phyloP scores from a whole-genome alignment of 148 eudicot genomes.

The Rheum nobile region DNA sequence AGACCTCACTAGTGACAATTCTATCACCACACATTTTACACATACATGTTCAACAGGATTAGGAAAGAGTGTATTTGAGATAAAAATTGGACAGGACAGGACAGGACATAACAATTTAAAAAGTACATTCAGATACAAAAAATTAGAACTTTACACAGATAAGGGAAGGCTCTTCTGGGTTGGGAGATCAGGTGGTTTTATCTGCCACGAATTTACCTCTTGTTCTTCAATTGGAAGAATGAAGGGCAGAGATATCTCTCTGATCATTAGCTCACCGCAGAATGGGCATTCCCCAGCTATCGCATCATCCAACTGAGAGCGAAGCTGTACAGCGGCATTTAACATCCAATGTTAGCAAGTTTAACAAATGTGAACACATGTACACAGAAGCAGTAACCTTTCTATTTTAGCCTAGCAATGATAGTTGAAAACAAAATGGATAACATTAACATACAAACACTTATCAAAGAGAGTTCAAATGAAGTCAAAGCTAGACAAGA shows the following conservation, averaged over 20 bases:
- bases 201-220: slow-evolving; percentile 71
- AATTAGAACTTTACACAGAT: slow-evolving; percentile 13
- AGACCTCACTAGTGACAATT: not conserved
- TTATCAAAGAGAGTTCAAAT: too few species aligned
- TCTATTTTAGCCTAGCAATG: too few species aligned
- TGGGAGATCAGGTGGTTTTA: slow-evolving; percentile 32
- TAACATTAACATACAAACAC: too few species aligned
- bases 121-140: not conserved
- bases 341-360: not conserved
- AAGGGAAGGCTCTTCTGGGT: slow-evolving; percentile 56
- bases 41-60: not conserved
- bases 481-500: too few species aligned
- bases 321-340: slow-evolving; percentile 35
- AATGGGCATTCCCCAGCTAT: slow-evolving; percentile 94
- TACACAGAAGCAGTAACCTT: too few species aligned
- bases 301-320: slow-evolving; percentile 82
- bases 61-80: not conserved
- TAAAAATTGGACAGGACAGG: not conserved
- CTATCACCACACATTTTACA: not conserved
- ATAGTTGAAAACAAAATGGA: too few species aligned
- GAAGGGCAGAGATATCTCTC: slow-evolving; percentile 77
- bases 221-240: slow-evolving; percentile 51
- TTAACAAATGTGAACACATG: not conserved
- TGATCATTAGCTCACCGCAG: slow-evolving; percentile 92
- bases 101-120: not conserved